A percentile compares a stretch with the other conserved stretches of the same genome.
phyloP scores from a whole-genome alignment of 176 grass and related monocot species.

The Carex myosuroides region DNA sequence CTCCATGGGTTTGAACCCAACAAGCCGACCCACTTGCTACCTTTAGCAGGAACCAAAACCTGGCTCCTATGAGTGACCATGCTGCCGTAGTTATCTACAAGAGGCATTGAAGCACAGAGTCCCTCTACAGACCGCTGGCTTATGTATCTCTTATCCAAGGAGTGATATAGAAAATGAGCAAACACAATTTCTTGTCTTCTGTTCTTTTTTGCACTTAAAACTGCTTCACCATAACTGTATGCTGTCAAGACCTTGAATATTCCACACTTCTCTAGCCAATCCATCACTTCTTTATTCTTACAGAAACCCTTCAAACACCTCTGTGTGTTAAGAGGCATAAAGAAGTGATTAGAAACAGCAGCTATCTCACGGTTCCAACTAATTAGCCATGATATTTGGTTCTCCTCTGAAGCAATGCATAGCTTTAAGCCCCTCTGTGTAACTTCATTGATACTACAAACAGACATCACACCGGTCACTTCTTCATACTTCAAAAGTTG shows the following conservation, averaged over 20 bases:
- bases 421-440: constrained; percentile 3
- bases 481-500: constrained; percentile 50
- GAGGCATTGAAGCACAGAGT: constrained; percentile 16
- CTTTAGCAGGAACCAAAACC: constrained; percentile 56
- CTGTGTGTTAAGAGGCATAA: constrained; percentile 32
- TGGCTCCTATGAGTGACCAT: constrained; percentile 3
- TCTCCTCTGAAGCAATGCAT: constrained; percentile 33
- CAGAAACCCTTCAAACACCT: constrained; percentile 7
- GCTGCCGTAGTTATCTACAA: constrained; percentile 38
- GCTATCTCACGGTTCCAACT: constrained; percentile 50
- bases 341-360: constrained; percentile 20
- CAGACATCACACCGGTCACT: constrained; percentile 8
- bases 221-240: constrained; percentile 5
- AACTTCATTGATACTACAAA: constrained; percentile 35
- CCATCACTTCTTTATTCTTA: background rate
- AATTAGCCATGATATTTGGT: constrained; percentile 41
- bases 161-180: constrained; percentile 56
- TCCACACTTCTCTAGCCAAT: constrained; percentile 33
- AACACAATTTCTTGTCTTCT: constrained; percentile 31
- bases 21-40: constrained; percentile 60
- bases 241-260: constrained; percentile 32
- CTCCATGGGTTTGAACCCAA: constrained; percentile 62
- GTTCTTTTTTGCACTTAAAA: constrained; percentile 26
- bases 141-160: background rate
- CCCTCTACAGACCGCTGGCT: background rate